phyloP scores from a whole-genome alignment of 108 stramenopile species.

The Schizochytrium sp. region DNA sequence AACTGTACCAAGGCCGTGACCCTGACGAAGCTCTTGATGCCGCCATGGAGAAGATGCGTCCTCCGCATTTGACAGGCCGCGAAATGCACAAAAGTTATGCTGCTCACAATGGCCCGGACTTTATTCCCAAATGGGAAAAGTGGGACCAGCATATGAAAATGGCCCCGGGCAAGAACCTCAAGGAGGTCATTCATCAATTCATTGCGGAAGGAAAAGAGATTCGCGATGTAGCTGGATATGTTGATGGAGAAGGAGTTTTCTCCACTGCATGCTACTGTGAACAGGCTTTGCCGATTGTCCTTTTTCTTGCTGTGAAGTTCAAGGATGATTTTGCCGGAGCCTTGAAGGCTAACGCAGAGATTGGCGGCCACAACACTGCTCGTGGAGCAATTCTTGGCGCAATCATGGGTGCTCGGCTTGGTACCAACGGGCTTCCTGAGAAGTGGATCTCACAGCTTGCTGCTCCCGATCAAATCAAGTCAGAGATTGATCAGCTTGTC shows the following conservation, averaged over 20 bases:
- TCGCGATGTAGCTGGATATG: constrained; percentile 63
- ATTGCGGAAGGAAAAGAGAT: constrained; percentile 61
- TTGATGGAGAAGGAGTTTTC: constrained; percentile 55
- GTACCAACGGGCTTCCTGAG: background rate
- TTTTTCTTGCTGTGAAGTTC: constrained; percentile 68
- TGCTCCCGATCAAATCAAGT: background rate
- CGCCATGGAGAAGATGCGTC: constrained; percentile 69
- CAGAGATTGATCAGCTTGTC: constrained; percentile 8
- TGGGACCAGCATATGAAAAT: constrained; percentile 68
- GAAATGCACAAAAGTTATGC: constrained; percentile 67
- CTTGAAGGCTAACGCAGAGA: constrained; percentile 62
- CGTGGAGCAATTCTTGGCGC: constrained; percentile 68
- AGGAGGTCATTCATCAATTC: constrained; percentile 65
- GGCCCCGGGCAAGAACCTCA: constrained; percentile 38
- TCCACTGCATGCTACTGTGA: constrained; percentile 70
- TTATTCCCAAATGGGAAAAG: constrained; percentile 66
- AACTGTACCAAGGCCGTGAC: constrained; percentile 59
- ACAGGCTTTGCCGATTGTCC: constrained; percentile 65
- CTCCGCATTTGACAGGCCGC: constrained; percentile 65
- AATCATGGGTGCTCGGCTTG: constrained; percentile 65
- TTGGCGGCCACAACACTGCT: constrained; percentile 67
- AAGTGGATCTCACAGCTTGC: constrained; percentile 1
- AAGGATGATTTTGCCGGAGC: constrained; percentile 64
- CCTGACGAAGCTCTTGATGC: constrained; percentile 62
- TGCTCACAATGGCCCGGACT: constrained; percentile 61